These are phyloP conservation scores for Colletotrichum costaricense DNA, from an alignment of 2,329 filamentous ascomycete genomes.

Conservation along the genomic window DNA sequence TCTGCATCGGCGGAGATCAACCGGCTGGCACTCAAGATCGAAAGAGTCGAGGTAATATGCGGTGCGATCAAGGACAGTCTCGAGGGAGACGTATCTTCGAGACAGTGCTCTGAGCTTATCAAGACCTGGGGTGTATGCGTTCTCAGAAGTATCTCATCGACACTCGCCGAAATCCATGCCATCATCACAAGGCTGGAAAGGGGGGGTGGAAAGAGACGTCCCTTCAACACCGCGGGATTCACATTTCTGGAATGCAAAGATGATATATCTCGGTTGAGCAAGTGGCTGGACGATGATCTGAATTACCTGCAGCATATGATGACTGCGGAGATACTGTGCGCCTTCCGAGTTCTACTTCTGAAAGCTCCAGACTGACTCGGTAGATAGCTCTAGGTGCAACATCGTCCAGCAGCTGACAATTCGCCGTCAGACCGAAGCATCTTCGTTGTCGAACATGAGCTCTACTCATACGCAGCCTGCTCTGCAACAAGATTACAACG, in stretches of 20 bases:
- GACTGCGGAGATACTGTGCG: background rate
- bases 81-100: background rate
- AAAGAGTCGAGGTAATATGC: background rate
- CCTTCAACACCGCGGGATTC: background rate
- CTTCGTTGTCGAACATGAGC: too few species aligned
- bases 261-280: background rate
- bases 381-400: background rate
- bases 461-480: fast-evolving
- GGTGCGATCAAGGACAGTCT: conserved; percentile 1
- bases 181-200: conserved; percentile 1
- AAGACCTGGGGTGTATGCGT: background rate
- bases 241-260: conserved; percentile 5
- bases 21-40: conserved; percentile 2
- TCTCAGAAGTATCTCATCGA: background rate
- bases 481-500: too few species aligned
- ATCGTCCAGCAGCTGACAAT: background rate
- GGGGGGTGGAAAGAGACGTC: background rate
- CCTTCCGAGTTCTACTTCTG: background rate
- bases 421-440: background rate
- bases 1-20: conserved; percentile 10
- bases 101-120: background rate
- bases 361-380: background rate
- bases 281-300: conserved; percentile 8
- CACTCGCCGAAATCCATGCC: conserved; percentile 8
- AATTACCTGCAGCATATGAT: conserved; percentile 15